Conservation (phyloP, 192 early-diverging fungal species). For the Dispira simplex region DNA sequence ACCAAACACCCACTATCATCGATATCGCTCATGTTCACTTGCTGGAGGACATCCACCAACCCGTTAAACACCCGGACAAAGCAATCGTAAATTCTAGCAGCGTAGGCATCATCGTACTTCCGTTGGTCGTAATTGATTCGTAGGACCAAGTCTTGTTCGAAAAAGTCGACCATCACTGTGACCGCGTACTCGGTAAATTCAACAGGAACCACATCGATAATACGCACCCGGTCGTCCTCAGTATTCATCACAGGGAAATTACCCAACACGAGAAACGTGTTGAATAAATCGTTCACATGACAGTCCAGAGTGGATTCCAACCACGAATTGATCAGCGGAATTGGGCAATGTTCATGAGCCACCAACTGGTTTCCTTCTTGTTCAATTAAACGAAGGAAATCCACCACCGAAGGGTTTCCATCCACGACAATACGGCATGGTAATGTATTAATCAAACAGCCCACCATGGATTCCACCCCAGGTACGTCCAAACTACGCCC, state of each 20-base stretch:
- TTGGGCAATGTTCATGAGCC: background rate
- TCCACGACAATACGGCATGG: background rate
- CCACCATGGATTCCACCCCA: background rate
- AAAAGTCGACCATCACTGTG: background rate
- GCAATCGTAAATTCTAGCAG: background rate
- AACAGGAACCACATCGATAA: background rate
- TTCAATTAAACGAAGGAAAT: background rate
- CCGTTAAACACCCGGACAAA: no score
- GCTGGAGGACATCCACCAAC: no score
- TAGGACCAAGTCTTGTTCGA: background rate
- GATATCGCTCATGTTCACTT: background rate
- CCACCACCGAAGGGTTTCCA: background rate
- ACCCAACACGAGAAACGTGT: constrained; percentile 1
- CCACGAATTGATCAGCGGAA: background rate
- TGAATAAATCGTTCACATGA: background rate
- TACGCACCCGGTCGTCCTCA: background rate
- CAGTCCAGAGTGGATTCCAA: no score
- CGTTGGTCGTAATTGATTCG: background rate
- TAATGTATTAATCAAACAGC: background rate
- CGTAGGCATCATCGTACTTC: background rate
- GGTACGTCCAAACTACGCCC: background rate
- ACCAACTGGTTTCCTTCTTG: background rate
- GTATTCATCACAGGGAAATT: background rate
- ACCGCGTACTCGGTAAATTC: background rate
- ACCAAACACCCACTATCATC: background rate